These are phyloP conservation scores for Silene conica DNA, from an alignment of 148 eudicot genomes.

Conservation along the genomic window DNA sequence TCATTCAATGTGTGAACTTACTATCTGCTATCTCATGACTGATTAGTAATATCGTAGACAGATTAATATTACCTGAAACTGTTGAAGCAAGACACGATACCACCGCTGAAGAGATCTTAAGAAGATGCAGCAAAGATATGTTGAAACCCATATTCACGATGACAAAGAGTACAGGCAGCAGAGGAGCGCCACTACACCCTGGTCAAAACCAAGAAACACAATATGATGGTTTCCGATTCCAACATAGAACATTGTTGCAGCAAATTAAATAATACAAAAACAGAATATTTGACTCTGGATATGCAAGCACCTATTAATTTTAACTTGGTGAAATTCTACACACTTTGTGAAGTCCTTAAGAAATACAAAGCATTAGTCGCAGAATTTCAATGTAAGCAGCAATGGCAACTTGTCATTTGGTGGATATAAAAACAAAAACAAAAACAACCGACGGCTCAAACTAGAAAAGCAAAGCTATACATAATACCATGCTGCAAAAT, in stretches of 20 bases:
- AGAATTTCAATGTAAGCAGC: neutral
- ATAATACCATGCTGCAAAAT: neutral
- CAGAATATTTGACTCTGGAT: neutral
- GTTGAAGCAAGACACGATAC: constrained; percentile 92
- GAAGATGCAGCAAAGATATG: constrained; percentile 77
- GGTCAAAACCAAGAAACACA: constrained; percentile 24
- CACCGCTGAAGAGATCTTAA: constrained; percentile 90
- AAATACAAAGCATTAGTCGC: no score
- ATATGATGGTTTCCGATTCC: neutral
- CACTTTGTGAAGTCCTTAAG: no score
- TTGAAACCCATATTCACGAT: constrained; percentile 91
- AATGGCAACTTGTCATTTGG: neutral
- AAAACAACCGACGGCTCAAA: no score
- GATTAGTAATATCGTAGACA: neutral
- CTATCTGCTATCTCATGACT: neutral
- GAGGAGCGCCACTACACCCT: constrained; percentile 94
- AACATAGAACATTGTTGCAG: neutral
- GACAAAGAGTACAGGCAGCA: constrained; percentile 79
- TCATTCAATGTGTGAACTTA: neutral
- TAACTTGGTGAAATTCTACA: neutral
- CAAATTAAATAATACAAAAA: neutral
- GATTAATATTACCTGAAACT: constrained; percentile 54
- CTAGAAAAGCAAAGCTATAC: neutral
- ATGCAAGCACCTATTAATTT: neutral
- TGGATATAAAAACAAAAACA: neutral